Conservation (phyloP, 2,329 filamentous ascomycete species). For the Pseudogymnoascus sp. region DNA sequence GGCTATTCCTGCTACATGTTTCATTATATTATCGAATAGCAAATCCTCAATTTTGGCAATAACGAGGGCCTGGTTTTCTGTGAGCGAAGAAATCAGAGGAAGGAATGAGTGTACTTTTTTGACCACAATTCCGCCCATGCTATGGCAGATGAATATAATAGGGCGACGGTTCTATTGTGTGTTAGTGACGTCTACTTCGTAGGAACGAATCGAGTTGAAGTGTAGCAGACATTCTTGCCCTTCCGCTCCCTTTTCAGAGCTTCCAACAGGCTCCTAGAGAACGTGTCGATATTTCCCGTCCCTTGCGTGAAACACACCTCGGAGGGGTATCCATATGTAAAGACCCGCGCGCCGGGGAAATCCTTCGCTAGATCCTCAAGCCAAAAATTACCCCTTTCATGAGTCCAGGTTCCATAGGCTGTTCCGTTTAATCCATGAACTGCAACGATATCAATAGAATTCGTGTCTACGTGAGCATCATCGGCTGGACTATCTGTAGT, state of each 20-base stretch:
- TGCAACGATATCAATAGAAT: conserved; percentile 14
- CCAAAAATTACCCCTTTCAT: conserved; percentile 16
- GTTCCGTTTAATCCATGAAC: conserved; percentile 15
- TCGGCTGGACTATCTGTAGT: background rate
- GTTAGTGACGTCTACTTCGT: background rate
- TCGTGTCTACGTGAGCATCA: background rate
- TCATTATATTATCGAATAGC: background rate
- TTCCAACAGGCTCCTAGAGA: conserved; percentile 13
- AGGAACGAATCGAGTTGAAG: background rate
- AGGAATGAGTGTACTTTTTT: conserved; percentile 10
- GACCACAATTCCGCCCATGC: conserved; percentile 16
- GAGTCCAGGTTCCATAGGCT: conserved; percentile 20
- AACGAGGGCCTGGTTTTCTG: conserved; percentile 12
- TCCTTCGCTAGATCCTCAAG: conserved; percentile 16
- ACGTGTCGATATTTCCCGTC: conserved; percentile 13
- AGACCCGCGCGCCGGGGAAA: conserved; percentile 18
- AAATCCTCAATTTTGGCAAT: background rate
- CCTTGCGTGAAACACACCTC: conserved; percentile 11
- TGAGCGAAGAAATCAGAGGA: background rate
- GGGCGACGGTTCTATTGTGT: conserved; percentile 8
- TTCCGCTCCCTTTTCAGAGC: conserved; percentile 8
- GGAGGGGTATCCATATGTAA: conserved; percentile 19
- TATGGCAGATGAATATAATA: conserved; percentile 15
- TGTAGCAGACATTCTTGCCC: background rate
- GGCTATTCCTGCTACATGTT: background rate